These are phyloP conservation scores for Sphaerulina populicola DNA, from an alignment of 2,329 filamentous ascomycete species.

Conservation along the genomic window DNA sequence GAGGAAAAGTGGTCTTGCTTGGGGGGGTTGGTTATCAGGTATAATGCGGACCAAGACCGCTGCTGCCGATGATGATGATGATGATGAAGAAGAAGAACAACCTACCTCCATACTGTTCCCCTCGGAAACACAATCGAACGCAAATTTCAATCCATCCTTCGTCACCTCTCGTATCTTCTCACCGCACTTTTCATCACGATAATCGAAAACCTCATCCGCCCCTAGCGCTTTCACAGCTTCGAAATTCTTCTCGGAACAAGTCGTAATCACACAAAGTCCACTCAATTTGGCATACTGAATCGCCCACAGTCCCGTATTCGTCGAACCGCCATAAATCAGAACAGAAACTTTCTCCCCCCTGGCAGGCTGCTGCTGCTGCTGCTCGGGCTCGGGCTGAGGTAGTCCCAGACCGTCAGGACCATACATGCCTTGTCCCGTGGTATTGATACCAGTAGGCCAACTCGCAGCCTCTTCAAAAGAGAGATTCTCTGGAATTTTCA, in stretches of 20 bases:
- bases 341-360: background rate
- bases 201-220: slow-evolving; percentile 43
- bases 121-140: slow-evolving; percentile 14
- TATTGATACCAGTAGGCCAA: slow-evolving; percentile 44
- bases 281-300: slow-evolving; percentile 43
- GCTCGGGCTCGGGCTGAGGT: slow-evolving; percentile 4
- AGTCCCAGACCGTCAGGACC: slow-evolving; percentile 18
- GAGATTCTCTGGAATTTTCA: slow-evolving; percentile 42
- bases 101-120: slow-evolving; percentile 12
- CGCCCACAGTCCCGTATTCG: slow-evolving; percentile 43
- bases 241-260: slow-evolving; percentile 42
- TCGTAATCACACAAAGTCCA: slow-evolving; percentile 35
- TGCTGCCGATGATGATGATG: too few relatives aligned
- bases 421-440: slow-evolving; percentile 44
- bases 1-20: too few relatives aligned
- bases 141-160: slow-evolving; percentile 11
- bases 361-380: background rate
- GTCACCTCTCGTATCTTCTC: slow-evolving; percentile 35
- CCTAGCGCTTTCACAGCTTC: slow-evolving; percentile 39
- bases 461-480: slow-evolving; percentile 47
- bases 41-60: background rate
- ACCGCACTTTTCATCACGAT: slow-evolving; percentile 36
- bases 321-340: slow-evolving; percentile 34
- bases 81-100: background rate
- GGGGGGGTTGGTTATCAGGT: too few relatives aligned